A percentile compares a stretch with the other conserved stretches of the same genome.
Conservation (phyloP, 805 yeast genomes). For the Torulaspora indica region DNA sequence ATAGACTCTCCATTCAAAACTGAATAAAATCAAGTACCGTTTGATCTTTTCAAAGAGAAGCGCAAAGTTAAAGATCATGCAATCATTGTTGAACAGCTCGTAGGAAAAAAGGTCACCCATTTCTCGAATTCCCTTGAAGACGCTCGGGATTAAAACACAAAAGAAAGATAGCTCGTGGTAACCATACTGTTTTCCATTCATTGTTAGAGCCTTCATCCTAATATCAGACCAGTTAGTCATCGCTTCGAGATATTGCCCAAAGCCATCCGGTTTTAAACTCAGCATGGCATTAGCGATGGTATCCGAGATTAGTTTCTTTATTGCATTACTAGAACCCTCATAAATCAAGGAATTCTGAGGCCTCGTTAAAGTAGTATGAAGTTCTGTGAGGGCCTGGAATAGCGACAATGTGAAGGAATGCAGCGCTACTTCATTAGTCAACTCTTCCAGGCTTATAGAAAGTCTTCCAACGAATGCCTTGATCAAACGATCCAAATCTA, state of each 20-base stretch:
- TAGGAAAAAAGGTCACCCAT: conserved; percentile 9
- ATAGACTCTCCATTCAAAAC: conserved; percentile 23
- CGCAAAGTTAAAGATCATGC: conserved; percentile 19
- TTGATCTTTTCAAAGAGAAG: conserved; percentile 10
- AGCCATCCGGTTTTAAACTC: conserved; percentile 19
- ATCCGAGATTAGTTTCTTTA: conserved; percentile 36
- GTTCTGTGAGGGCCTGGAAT: conserved; percentile 26
- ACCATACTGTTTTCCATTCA: conserved; percentile 5
- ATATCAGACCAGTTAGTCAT: conserved; percentile 1
- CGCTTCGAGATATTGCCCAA: conserved; percentile 16
- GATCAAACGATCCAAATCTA: conserved; percentile 30
- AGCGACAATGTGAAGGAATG: conserved; percentile 31
- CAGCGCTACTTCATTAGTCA: conserved; percentile 26
- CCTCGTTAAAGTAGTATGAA: conserved; percentile 32
- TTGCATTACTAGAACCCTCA: conserved; percentile 30
- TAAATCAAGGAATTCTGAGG: conserved; percentile 34
- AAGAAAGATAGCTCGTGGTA: conserved; percentile 17
- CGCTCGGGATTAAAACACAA: conserved; percentile 9
- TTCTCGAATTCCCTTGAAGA: conserved; percentile 13
- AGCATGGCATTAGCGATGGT: conserved; percentile 36
- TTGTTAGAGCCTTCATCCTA: not conserved
- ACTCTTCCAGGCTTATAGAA: conserved; percentile 28
- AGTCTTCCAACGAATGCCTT: conserved; percentile 26
- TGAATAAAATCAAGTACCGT: conserved; percentile 3
- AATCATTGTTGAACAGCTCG: conserved; percentile 12